Conservation (phyloP, 345 rosid species). For the Noccaea caerulescens region DNA sequence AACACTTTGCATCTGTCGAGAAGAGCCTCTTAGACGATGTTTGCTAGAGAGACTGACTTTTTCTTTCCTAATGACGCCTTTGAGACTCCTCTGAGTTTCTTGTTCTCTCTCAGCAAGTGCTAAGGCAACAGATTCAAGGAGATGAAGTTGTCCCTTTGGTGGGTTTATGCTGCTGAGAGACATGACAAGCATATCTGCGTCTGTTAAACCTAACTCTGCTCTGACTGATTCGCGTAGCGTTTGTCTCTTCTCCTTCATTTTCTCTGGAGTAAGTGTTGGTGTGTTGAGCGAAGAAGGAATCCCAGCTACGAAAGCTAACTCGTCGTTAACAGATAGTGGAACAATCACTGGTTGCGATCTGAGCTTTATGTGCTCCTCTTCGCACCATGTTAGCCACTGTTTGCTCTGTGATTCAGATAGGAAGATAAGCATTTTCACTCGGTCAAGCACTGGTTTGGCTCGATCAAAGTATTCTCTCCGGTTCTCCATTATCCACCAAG, state of each 20-base stretch:
- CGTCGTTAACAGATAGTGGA: constrained; percentile 88
- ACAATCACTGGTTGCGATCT: constrained; percentile 82
- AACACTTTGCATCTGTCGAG: constrained; percentile 45
- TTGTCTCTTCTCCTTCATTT: constrained; percentile 71
- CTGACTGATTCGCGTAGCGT: constrained; percentile 68
- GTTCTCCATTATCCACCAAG: constrained; percentile 99
- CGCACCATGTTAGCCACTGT: constrained; percentile 90
- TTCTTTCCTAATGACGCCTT: constrained; percentile 34
- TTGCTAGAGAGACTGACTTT: constrained; percentile 44
- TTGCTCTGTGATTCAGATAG: constrained; percentile 80
- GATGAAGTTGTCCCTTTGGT: constrained; percentile 85
- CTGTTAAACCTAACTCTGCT: constrained; percentile 73
- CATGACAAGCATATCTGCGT: constrained; percentile 80
- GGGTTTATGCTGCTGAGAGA: constrained; percentile 92
- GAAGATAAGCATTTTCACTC: constrained; percentile 80
- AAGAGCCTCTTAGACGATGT: constrained; percentile 67
- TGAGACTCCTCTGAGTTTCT: constrained; percentile 41
- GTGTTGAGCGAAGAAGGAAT: constrained; percentile 80
- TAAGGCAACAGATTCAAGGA: constrained; percentile 69
- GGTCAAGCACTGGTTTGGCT: constrained; percentile 67
- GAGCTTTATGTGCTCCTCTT: constrained; percentile 73
- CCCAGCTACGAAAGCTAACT: constrained; percentile 91
- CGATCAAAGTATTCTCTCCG: constrained; percentile 90
- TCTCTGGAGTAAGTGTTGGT: constrained; percentile 61
- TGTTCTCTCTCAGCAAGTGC: constrained; percentile 44